Conservation (phyloP, 345 rosid genomes). For the Tarenaya hassleriana region DNA sequence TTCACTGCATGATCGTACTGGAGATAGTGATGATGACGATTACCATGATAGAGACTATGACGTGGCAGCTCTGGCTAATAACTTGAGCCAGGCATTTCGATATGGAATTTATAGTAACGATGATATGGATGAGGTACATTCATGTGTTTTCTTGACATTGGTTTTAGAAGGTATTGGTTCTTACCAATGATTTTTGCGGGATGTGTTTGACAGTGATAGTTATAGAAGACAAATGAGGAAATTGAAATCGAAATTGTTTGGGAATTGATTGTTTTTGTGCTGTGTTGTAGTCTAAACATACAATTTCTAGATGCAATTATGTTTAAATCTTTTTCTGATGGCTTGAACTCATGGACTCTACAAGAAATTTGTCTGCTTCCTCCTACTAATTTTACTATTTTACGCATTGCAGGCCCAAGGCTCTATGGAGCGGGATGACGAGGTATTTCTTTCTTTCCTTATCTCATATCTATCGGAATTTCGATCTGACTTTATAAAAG, state of each 20-base stretch:
- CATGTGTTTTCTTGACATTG: constrained; percentile 16
- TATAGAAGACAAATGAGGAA: constrained; percentile 9
- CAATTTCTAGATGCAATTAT: background rate
- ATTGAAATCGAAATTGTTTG: constrained; percentile 4
- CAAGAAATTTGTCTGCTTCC: no score
- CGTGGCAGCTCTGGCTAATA: constrained; percentile 88
- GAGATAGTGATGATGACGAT: constrained; percentile 94
- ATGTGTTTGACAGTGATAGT: background rate
- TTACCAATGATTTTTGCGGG: background rate
- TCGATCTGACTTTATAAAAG: constrained; percentile 1
- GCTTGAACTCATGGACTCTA: background rate
- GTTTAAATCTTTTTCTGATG: constrained; percentile 5
- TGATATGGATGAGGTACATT: constrained; percentile 68
- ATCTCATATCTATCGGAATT: background rate
- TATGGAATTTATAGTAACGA: constrained; percentile 81
- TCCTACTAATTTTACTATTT: constrained; percentile 10
- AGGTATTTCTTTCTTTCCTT: constrained; percentile 42
- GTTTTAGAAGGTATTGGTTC: constrained; percentile 6
- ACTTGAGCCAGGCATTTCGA: constrained; percentile 85
- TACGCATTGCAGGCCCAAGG: constrained; percentile 57
- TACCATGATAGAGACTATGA: constrained; percentile 94
- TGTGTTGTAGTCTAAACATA: constrained; percentile 5
- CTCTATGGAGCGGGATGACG: constrained; percentile 83
- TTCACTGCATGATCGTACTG: constrained; percentile 64
- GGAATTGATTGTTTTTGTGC: constrained; percentile 1